Evolutionary conservation across 192 early-diverging fungal species (phyloP), one percentile per base, ranked within the genome.

Genomic region (Entomortierella chlamydospora): DNA sequence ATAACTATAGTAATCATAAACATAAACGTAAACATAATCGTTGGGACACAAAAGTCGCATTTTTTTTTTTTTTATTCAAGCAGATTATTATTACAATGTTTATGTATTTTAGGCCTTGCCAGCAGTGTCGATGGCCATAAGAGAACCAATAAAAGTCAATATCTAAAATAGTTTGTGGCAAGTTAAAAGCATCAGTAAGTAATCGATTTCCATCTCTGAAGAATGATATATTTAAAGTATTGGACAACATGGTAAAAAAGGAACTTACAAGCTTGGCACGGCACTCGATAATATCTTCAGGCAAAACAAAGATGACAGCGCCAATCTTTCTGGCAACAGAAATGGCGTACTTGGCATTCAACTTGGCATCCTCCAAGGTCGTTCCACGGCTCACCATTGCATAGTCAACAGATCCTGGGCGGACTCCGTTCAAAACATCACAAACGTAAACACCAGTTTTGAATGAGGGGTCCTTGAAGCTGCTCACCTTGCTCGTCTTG

Each of bases 251-350:
- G n/a, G n/a, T 11, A 56, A n/a, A 37, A 61, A 37, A 34, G 2
- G 31, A 23, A 80, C 69, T 82, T 87, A 95, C 94, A 92, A 98
- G 95, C 85, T 98, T 98, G 53, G 95, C 90, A 84, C 96, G 94
- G 70, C 97, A 95, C 83, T 98, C 98, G 63, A 97, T 92, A 83
- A 99, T 99, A 87, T 99, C 97, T 87, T 99, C 97, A 13, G 97
- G 97, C 47, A 98, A 87, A 57, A 98, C 89, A 85, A 99, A 99
- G 80, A 99, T 99, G 37, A 96, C 97, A 17, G 98, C 97, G 23
- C 98, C 98, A 57, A 99, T 87, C 86, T 99, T 99, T 82, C 98
- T 91, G 23, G 98, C 98, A 87, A 98, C 96, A 8, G 96, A 97
- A 60, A 99, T 98, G 53, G 97, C 96, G 60, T 97, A 95, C 82